Evolutionary conservation across 768 basidiomycete species (phyloP).

Genomic region (Paxillus rubicundulus): DNA sequence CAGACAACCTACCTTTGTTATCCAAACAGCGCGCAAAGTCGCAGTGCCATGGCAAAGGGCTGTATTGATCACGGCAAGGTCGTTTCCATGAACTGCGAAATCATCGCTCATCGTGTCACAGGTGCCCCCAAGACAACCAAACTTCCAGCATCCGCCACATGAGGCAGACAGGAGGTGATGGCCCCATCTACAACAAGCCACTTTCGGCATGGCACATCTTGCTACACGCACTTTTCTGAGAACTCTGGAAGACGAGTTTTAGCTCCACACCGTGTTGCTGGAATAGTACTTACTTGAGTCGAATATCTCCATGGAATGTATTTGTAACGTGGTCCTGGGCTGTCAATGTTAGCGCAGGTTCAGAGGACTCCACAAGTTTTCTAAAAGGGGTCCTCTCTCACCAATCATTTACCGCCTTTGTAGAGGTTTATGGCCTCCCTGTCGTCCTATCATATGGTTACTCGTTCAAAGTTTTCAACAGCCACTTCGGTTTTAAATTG

Average conservation of each 20-base stretch:
- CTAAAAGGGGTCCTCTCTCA: neutral
- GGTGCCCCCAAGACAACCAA: slow-evolving; percentile 24
- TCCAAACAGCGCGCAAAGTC: slow-evolving; percentile 23
- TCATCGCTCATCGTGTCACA: slow-evolving; percentile 12
- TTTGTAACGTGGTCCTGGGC: neutral
- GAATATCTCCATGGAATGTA: neutral
- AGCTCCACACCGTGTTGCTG: too few species aligned
- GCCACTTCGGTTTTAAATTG: too few species aligned
- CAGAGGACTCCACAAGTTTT: too few species aligned
- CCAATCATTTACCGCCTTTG: neutral
- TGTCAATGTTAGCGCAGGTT: too few species aligned
- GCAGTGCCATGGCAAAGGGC: slow-evolving; percentile 18
- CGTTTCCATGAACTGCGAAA: neutral
- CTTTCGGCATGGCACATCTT: slow-evolving; percentile 13
- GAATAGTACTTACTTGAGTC: too few species aligned
- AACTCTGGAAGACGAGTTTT: neutral
- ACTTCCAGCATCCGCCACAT: slow-evolving; percentile 13
- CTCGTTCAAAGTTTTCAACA: too few species aligned
- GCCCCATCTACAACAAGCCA: slow-evolving; percentile 7
- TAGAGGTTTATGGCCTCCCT: neutral
- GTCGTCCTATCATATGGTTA: too few species aligned
- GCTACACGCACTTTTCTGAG: slow-evolving; percentile 1
- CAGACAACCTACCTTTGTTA: slow-evolving; percentile 18
- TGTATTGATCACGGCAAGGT: slow-evolving; percentile 20
- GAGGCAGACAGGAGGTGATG: slow-evolving; percentile 15